Evolutionary conservation across 371 early-diverging fungal species (phyloP), one percentile per base, ranked within the genome.

Genomic region (Haplosporangium sp.): DNA sequence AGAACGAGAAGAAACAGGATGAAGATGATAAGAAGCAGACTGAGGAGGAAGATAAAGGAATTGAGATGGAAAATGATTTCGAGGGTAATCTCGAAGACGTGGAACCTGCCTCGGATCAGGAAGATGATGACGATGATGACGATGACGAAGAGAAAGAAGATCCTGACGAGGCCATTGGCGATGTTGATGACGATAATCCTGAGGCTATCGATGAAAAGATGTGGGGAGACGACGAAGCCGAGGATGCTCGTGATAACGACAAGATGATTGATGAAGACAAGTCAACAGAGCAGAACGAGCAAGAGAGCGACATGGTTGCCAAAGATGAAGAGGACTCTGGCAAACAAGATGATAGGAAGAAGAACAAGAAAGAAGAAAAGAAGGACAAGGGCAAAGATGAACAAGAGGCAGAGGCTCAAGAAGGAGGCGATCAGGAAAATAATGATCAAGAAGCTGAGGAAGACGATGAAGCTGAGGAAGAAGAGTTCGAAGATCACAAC

Each of bases 61-160:
- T 98, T 60, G 98, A 98, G 52, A 97, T 97, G 96, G 95, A 97
- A 74, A 91, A 94, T 59, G 99, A 98, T 70, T 97, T 98, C 87
- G 96, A 96, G 19, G 99, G 98, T 47, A 87, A 91, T 19, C 74
- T 98, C 11, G 98, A 97, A 84, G 97, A 98, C 69, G 90, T 94
- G 17, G 93, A 95, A 45, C 86, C 87, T 7, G 83, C 91, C 9
- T 84, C 88, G 9, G 84, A 88, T 38, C 85, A 87, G 19, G 87
- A 93, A 50, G 88, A 92, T 45, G 91, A 92, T 5, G 89, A 93
- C 4, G 86, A 91, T 48, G 86, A 88, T 9, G 84, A 86, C n/a
- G 87, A 88, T 37, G 84, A 85, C 7, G 87, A 86, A 17, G 88
- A 88, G 3, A 91, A 88, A 40, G 91, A 91, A 45, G 92, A 94